Evolutionary conservation across 257 asterid genomes (phyloP).

Genomic region (Nicotiana otophora): DNA sequence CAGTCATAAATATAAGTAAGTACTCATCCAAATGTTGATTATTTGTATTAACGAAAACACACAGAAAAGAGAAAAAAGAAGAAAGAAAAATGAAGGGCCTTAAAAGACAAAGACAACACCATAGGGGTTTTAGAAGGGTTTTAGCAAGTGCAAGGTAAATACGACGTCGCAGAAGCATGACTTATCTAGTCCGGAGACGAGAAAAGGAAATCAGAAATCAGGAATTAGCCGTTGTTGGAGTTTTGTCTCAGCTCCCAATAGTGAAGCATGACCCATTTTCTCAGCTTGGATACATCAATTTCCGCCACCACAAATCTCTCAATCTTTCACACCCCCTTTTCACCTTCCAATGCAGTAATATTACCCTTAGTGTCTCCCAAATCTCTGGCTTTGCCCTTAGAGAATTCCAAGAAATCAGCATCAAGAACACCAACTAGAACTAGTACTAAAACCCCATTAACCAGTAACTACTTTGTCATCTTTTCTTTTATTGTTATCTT

Average conservation of each 20-base stretch:
- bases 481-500: not conserved
- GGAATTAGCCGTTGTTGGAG: not conserved
- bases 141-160: not conserved
- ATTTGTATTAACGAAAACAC: not conserved
- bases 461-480: constrained; percentile 9
- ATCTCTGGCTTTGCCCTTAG: constrained; percentile 14
- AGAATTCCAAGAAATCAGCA: constrained; percentile 17
- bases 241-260: not conserved
- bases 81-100: not conserved
- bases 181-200: not conserved
- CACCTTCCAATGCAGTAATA: constrained; percentile 28
- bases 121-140: constrained; percentile 16
- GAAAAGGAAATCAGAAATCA: not conserved
- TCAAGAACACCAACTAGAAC: constrained; percentile 24
- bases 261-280: constrained; percentile 14
- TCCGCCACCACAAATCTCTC: constrained; percentile 23
- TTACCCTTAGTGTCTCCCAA: constrained; percentile 27
- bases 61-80: too few species aligned
- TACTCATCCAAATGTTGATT: not conserved
- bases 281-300: constrained; percentile 17
- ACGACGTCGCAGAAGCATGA: constrained; percentile 10
- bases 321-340: constrained; percentile 35
- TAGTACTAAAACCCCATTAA: constrained; percentile 14
- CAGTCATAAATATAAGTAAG: not conserved
- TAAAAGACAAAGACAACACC: not conserved